A percentile compares a stretch with the other conserved stretches of the same genome.
phyloP scores from a whole-genome alignment of 352 stramenopile genomes.

The Phytophthora hibernalis region DNA sequence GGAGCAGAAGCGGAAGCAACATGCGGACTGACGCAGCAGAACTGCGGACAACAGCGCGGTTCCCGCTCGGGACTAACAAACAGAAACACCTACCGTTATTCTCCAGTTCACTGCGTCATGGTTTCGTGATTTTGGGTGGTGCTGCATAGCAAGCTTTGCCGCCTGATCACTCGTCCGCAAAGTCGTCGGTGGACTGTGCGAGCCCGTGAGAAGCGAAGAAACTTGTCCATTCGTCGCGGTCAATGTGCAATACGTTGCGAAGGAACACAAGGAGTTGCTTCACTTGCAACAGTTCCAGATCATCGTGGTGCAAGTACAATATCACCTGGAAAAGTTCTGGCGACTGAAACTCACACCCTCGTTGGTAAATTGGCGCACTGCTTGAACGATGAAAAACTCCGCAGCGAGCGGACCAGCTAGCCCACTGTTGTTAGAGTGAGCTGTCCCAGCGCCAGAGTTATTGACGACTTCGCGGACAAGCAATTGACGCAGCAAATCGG shows the following conservation, averaged over 20 bases:
- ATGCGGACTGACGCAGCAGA: slow-evolving; percentile 13
- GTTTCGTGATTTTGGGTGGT: slow-evolving; percentile 3
- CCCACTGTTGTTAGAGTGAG: not conserved
- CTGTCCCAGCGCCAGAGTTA: not conserved
- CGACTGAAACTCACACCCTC: slow-evolving; percentile 53
- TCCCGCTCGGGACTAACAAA: slow-evolving; percentile 25
- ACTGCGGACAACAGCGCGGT: slow-evolving; percentile 12
- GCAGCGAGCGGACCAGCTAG: slow-evolving; percentile 45
- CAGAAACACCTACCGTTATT: slow-evolving; percentile 7
- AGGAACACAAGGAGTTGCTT: slow-evolving; percentile 66
- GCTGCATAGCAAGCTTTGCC: not conserved
- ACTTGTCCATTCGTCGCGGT: slow-evolving; percentile 44
- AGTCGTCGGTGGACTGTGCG: slow-evolving; percentile 36
- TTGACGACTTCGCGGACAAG: slow-evolving; percentile 41
- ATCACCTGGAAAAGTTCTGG: slow-evolving; percentile 57
- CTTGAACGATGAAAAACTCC: slow-evolving; percentile 62
- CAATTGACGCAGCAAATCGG: slow-evolving; percentile 56
- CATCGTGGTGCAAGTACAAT: slow-evolving; percentile 51
- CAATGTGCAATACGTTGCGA: slow-evolving; percentile 42
- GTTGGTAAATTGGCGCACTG: slow-evolving; percentile 51
- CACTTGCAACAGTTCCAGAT: slow-evolving; percentile 49
- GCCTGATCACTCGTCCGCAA: slow-evolving; percentile 13
- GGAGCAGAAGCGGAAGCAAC: slow-evolving; percentile 27
- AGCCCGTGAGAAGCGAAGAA: slow-evolving; percentile 55
- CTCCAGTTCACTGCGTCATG: slow-evolving; percentile 14